Evolutionary conservation across 768 basidiomycete species (phyloP), one percentile per base, ranked within the genome.

Genomic region (Hortiboletus flavorubellus): DNA sequence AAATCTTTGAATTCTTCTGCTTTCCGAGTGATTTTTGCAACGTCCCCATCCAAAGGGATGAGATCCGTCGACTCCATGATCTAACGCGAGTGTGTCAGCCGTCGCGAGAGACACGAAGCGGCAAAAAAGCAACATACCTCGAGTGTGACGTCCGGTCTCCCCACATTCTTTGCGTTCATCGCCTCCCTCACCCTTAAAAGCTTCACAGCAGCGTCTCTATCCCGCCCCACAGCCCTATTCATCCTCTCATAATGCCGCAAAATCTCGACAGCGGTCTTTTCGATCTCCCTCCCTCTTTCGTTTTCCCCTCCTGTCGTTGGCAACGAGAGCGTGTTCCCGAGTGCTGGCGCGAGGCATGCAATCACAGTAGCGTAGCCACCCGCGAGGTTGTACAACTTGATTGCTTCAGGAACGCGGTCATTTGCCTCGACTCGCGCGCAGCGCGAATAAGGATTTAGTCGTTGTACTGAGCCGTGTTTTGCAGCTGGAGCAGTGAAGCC

Each of bases 381-480:
- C 1, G 95, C 95, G 37, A 98, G 84, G 73, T 98, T 95, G 75
- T 93, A 98, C 42, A 99, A 76, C 68, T 94, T 93, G 75, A 98
- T 93, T 3, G 94, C 93, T 68, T 98, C 93, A 2, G 87, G 80
- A 38, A 91, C 79, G 33, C 90, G 87, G 64, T 92, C 86, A 64
- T 93, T 93, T 51, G 88, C 81, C 65, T 92, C 85, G 89, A 88
- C 59, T 91, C 80, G 31, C 80, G 80, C 0, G 96, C 96, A 0
- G 95, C 92, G 7, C 83, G 83, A 56, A 87, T 75, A 47, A 98
- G 87, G 53, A 99, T 91, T 23, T 89, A 78, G 26, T 85, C 84
- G 55, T 93, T 86, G 75, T 89, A 94, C 46, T 87, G 80, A 29
- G 80, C 75, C 48, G 74, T 74, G 60, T 85, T 82, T 49, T 79